A percentile compares a stretch with the other conserved stretches of the same genome.
These are phyloP conservation scores for Aspergillus diversus DNA, from an alignment of 495 filamentous ascomycete species.

Conservation along the genomic window DNA sequence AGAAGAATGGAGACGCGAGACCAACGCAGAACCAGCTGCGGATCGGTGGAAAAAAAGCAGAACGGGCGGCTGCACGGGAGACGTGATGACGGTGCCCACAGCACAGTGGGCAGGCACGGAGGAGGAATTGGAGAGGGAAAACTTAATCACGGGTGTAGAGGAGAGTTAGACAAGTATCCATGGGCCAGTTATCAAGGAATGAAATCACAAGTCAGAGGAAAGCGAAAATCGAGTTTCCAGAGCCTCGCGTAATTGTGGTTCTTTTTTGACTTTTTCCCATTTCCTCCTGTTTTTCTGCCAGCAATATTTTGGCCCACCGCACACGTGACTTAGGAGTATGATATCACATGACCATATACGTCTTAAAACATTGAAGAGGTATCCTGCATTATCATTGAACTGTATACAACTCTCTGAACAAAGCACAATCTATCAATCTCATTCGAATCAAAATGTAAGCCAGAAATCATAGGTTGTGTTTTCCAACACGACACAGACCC, in stretches of 20 bases:
- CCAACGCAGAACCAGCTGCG: slow-evolving; percentile 58
- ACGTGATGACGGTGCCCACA: slow-evolving; percentile 48
- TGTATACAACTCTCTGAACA: not conserved
- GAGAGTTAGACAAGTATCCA: not conserved
- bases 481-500: slow-evolving; percentile 27
- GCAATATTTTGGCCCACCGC: not conserved
- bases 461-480: not conserved
- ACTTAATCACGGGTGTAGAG: not conserved
- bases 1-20: slow-evolving; percentile 26
- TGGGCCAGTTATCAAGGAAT: not conserved
- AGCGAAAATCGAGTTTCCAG: not conserved
- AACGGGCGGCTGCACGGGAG: slow-evolving; percentile 33
- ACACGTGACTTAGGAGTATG: not conserved
- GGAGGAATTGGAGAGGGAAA: slow-evolving; percentile 15
- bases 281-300: slow-evolving; percentile 2
- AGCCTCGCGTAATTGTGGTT: not conserved
- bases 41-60: slow-evolving; percentile 43
- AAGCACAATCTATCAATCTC: not conserved
- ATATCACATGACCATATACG: not conserved
- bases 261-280: not conserved
- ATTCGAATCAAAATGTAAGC: not conserved
- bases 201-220: slow-evolving; percentile 1
- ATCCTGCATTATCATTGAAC: too few relatives aligned
- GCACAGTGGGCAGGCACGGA: slow-evolving; percentile 28
- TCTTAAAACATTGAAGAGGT: too few relatives aligned